Evolutionary conservation across 495 filamentous ascomycete species (phyloP).

Genomic region (Aspergillus cristatus): DNA sequence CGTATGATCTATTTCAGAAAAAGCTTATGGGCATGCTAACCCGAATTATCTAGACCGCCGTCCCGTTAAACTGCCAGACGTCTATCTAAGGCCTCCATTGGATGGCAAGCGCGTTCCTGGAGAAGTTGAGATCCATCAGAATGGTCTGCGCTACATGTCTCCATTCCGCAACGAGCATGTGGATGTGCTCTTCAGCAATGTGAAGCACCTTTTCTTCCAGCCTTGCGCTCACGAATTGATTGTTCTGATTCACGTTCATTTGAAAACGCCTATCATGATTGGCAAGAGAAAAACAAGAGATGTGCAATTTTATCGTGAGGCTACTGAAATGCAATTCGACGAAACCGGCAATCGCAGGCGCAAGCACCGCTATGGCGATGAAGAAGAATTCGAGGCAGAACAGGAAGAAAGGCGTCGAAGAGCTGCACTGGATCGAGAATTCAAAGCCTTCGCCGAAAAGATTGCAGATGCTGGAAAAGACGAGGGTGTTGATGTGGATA

Average conservation of each 20-base stretch:
- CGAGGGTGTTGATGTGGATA: slow-evolving; percentile 78
- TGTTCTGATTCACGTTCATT: slow-evolving; percentile 94
- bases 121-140: slow-evolving; percentile 94
- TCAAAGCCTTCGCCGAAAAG: slow-evolving; percentile 96
- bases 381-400: slow-evolving; percentile 97
- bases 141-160: slow-evolving; percentile 93
- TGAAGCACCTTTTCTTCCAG: slow-evolving; percentile 98
- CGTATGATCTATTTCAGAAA: slow-evolving; percentile 15
- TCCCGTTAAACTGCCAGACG: slow-evolving; percentile 75
- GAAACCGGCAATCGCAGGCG: slow-evolving; percentile 97
- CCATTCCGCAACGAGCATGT: slow-evolving; percentile 76
- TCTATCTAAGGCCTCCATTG: slow-evolving; percentile 87
- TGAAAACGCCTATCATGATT: slow-evolving; percentile 96
- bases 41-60: slow-evolving; percentile 59
- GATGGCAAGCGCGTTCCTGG: slow-evolving; percentile 95
- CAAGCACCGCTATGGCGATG: slow-evolving; percentile 96
- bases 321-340: slow-evolving; percentile 97
- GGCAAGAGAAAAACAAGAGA: slow-evolving; percentile 99
- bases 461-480: slow-evolving; percentile 86
- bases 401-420: slow-evolving; percentile 90
- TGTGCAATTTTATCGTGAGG: slow-evolving; percentile 96
- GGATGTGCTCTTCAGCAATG: slow-evolving; percentile 95
- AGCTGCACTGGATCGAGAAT: slow-evolving; percentile 86
- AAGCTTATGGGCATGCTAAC: slow-evolving; percentile 3
- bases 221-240: slow-evolving; percentile 92